A percentile compares a stretch with the other conserved stretches of the same genome.
Evolutionary conservation across 768 basidiomycete species (phyloP).

Genomic region (Lepiota venenata): DNA sequence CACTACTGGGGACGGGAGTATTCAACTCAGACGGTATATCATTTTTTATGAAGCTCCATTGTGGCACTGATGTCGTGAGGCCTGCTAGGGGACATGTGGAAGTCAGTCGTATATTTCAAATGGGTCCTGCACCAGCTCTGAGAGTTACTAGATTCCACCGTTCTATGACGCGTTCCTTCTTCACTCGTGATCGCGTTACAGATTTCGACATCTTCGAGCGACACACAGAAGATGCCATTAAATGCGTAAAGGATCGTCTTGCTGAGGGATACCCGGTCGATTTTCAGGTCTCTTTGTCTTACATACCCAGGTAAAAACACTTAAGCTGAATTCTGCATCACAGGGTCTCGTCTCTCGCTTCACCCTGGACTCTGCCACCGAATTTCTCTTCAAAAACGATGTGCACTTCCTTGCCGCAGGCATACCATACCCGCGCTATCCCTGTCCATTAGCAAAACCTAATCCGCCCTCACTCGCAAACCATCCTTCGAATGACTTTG

Average conservation of each 20-base stretch:
- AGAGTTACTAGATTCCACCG: slow-evolving; percentile 47
- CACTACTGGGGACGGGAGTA: slow-evolving; percentile 50
- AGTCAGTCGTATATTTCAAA: slow-evolving; percentile 31
- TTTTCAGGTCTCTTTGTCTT: slow-evolving; percentile 41
- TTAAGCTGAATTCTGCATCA: background rate
- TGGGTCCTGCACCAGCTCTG: background rate
- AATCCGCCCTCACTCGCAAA: slow-evolving; percentile 5
- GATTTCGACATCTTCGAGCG: slow-evolving; percentile 61
- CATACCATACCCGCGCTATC: slow-evolving; percentile 41
- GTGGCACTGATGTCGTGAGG: background rate
- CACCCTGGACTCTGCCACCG: slow-evolving; percentile 61
- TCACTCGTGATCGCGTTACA: slow-evolving; percentile 53
- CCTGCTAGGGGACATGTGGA: slow-evolving; percentile 57
- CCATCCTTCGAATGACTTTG: slow-evolving; percentile 32
- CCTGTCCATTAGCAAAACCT: slow-evolving; percentile 7
- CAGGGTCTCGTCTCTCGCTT: slow-evolving; percentile 46
- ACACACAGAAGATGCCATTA: slow-evolving; percentile 47
- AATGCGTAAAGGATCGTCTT: slow-evolving; percentile 40
- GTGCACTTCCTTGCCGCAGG: slow-evolving; percentile 47
- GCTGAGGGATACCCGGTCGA: slow-evolving; percentile 49
- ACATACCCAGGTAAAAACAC: background rate
- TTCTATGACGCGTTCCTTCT: slow-evolving; percentile 66
- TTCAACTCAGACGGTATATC: slow-evolving; percentile 55
- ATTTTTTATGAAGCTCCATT: background rate
- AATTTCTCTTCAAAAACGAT: slow-evolving; percentile 55